Conservation (phyloP, 257 asterid genomes). For the Voacanga thouarsii region DNA sequence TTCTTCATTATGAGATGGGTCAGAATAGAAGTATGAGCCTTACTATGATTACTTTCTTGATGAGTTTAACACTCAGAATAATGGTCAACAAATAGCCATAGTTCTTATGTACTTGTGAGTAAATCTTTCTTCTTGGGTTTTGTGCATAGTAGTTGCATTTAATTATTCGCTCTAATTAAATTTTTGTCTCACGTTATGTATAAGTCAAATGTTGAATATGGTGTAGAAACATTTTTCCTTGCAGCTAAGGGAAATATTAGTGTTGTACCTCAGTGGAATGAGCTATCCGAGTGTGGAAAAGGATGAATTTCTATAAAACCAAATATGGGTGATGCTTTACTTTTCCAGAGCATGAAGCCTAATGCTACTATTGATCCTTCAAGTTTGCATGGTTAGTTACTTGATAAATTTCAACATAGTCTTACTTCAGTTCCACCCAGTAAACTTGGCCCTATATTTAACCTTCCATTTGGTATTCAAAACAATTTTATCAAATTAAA, state of each 20-base stretch:
- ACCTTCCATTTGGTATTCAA: not conserved
- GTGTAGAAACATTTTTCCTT: constrained; percentile 98
- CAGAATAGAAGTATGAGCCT: constrained; percentile 96
- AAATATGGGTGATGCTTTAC: no score
- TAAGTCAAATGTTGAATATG: constrained; percentile 99
- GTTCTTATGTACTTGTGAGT: constrained; percentile 95
- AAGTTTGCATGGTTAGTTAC: constrained; percentile 89
- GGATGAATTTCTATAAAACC: constrained; percentile 90
- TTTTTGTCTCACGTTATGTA: constrained; percentile 1
- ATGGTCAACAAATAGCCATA: constrained; percentile 96
- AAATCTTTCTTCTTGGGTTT: constrained; percentile 15
- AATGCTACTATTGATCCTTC: constrained; percentile 82
- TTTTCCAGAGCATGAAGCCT: constrained; percentile 99
- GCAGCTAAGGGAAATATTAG: constrained; percentile 82
- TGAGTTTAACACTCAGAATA: constrained; percentile 83
- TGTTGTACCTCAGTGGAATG: constrained; percentile 89
- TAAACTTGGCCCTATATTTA: not conserved
- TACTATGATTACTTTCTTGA: no score
- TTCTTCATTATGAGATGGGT: constrained; percentile 95
- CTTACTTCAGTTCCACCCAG: not conserved
- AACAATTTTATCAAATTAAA: not conserved
- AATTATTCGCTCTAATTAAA: not conserved
- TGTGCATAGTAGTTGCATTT: not conserved
- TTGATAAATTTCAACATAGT: not conserved
- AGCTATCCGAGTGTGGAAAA: constrained; percentile 94